Conservation (phyloP, 1,284 basidiomycete genomes). For the Ceratobasidium papillatum region DNA sequence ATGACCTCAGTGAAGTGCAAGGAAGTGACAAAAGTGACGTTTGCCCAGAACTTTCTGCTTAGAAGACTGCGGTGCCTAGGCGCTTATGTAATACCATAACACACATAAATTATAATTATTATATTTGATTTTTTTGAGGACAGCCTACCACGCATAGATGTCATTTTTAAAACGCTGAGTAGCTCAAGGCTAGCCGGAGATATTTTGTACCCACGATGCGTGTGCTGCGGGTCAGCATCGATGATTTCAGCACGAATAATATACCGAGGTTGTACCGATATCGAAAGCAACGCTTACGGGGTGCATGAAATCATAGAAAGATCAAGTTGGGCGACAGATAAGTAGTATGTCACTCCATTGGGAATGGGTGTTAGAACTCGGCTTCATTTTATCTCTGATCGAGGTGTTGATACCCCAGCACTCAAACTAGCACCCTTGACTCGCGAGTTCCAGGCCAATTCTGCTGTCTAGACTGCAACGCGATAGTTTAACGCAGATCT, state of each 20-base stretch:
- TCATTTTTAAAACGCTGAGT: background rate
- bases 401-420: background rate
- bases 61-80: background rate
- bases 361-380: background rate
- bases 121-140: background rate
- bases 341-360: too few species aligned
- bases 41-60: background rate
- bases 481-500: background rate
- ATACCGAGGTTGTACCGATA: too few species aligned
- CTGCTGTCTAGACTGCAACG: background rate
- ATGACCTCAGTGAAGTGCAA: constrained; percentile 6
- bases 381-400: background rate
- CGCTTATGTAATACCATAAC: background rate
- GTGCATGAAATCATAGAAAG: too few species aligned
- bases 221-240: too few species aligned
- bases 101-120: too few species aligned
- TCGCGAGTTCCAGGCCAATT: background rate
- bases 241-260: too few species aligned
- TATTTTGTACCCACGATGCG: too few species aligned
- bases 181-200: too few species aligned
- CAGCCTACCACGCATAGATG: background rate
- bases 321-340: too few species aligned
- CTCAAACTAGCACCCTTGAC: background rate
- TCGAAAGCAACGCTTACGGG: too few species aligned
- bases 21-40: background rate